Percentiles rank a stretch among this genome's conserved stretches.
Evolutionary conservation across 2,329 filamentous ascomycete species (phyloP).

Genomic region (Didymella exigua): DNA sequence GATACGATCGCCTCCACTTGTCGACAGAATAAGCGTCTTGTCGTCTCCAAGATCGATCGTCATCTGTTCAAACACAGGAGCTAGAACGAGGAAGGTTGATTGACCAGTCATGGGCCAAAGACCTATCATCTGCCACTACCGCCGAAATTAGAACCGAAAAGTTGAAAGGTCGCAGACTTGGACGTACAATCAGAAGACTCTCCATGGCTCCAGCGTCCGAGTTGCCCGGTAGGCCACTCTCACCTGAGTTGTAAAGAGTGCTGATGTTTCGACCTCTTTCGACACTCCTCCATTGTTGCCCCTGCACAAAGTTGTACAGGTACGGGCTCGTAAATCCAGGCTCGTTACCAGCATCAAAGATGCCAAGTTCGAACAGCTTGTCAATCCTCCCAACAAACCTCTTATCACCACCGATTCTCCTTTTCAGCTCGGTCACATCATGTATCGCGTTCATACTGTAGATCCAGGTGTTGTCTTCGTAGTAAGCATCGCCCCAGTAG

Average conservation of each 20-base stretch:
- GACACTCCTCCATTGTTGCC: conserved; percentile 67
- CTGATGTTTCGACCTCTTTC: conserved; percentile 64
- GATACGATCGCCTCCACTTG: conserved; percentile 57
- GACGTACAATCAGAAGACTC: conserved; percentile 60
- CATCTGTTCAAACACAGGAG: conserved; percentile 54
- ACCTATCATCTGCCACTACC: conserved; percentile 43
- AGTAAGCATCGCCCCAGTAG: conserved; percentile 68
- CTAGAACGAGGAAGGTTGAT: conserved; percentile 68
- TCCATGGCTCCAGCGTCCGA: conserved; percentile 76
- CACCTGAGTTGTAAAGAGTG: conserved; percentile 60
- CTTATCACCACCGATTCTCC: conserved; percentile 60
- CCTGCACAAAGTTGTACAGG: conserved; percentile 68
- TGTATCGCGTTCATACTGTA: conserved; percentile 74
- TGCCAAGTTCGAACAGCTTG: conserved; percentile 61
- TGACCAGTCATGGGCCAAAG: conserved; percentile 63
- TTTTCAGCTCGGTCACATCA: conserved; percentile 63
- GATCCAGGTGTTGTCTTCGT: conserved; percentile 67
- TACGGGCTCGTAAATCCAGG: conserved; percentile 71
- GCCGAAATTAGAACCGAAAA: conserved; percentile 3
- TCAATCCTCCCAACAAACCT: conserved; percentile 65
- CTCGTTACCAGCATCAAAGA: conserved; percentile 73
- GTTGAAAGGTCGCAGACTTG: not conserved
- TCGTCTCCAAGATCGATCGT: conserved; percentile 63
- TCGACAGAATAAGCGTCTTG: conserved; percentile 62
- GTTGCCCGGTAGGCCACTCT: conserved; percentile 69